Percentiles rank a stretch among this genome's conserved stretches.
phyloP scores from a whole-genome alignment of 305 asterid genomes.

The Ilex paraguariensis region DNA sequence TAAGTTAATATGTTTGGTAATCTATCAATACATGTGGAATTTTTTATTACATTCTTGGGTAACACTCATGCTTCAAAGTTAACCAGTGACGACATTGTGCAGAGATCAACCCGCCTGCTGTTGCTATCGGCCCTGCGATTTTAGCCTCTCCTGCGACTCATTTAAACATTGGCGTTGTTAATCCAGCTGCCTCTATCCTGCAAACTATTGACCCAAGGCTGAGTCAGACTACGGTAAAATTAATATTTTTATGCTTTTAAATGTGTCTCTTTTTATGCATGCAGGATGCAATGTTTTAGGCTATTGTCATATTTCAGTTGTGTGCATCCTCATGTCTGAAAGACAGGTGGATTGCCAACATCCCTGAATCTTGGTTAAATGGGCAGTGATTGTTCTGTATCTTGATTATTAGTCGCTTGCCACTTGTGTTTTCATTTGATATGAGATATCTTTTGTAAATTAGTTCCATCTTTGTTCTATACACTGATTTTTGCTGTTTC shows the following conservation, averaged over 20 bases:
- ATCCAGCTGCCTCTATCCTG: conserved; percentile 67
- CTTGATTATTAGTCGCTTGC: neutral
- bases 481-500: neutral
- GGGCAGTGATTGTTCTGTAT: neutral
- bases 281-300: neutral
- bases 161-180: conserved; percentile 52
- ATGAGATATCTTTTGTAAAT: neutral
- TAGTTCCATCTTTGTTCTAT: neutral
- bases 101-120: conserved; percentile 43
- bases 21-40: neutral
- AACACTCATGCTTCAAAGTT: conserved; percentile 10
- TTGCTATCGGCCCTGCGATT: conserved; percentile 52
- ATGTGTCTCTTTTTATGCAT: conserved; percentile 6
- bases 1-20: neutral
- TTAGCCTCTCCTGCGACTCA: conserved; percentile 64
- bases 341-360: neutral
- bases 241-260: conserved; percentile 12
- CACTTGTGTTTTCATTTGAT: neutral
- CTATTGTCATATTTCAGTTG: neutral
- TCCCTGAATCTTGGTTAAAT: too few relatives aligned
- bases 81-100: conserved; percentile 12
- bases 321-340: neutral
- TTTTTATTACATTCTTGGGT: neutral
- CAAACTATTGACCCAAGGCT: conserved; percentile 66
- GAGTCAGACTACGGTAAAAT: conserved; percentile 60